Conservation (phyloP, 129 eudicot species). For the Arctium minus region DNA sequence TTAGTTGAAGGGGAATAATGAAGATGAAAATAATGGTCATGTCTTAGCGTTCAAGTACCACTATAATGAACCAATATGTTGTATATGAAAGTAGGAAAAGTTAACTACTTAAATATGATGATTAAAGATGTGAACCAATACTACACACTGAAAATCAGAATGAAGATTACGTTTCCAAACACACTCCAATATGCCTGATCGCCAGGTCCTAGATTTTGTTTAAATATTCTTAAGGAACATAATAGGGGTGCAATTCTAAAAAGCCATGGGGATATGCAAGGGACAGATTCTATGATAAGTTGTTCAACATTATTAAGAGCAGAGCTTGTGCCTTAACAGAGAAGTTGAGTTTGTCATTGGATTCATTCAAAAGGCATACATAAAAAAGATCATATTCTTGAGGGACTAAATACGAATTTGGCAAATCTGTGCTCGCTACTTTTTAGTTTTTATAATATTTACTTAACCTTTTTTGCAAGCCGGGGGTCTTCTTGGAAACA, state of each 20-base stretch:
- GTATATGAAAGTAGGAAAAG: background rate
- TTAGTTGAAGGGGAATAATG: background rate
- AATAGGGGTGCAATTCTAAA: background rate
- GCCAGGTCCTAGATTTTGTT: background rate
- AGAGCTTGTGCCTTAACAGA: background rate
- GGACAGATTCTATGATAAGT: background rate
- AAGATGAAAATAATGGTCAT: background rate
- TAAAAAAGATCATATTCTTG: background rate
- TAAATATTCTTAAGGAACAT: too few species aligned
- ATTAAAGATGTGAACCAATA: background rate
- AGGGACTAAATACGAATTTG: background rate
- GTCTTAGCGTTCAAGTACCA: background rate
- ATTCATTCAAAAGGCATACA: background rate
- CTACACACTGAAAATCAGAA: background rate
- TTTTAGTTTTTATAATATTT: too few species aligned
- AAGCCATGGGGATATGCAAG: background rate
- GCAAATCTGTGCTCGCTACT: background rate
- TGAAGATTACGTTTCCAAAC: background rate
- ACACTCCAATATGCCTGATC: background rate
- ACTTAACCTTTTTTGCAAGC: background rate
- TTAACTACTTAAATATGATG: background rate
- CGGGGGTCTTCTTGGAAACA: background rate
- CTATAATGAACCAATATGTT: background rate
- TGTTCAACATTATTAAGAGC: background rate
- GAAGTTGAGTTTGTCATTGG: background rate